phyloP scores from a whole-genome alignment of 495 filamentous ascomycete genomes.

The Haplographium delicatum region DNA sequence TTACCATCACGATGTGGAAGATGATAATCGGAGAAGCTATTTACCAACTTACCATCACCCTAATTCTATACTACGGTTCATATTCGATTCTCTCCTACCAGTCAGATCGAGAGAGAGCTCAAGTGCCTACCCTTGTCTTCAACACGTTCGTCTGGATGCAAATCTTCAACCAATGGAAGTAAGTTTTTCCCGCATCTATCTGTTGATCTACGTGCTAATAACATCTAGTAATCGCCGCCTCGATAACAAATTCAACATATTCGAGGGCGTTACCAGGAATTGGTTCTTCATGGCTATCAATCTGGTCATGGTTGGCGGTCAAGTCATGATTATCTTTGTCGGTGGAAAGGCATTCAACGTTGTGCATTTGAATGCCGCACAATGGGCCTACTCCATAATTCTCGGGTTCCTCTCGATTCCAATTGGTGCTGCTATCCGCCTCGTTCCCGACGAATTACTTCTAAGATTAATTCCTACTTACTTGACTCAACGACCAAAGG shows the following conservation, averaged over 20 bases:
- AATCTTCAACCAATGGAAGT: slow-evolving; percentile 93
- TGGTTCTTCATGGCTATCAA: slow-evolving; percentile 83
- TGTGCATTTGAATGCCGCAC: slow-evolving; percentile 53
- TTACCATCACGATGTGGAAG: slow-evolving; percentile 90
- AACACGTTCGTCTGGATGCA: slow-evolving; percentile 98
- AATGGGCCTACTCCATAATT: slow-evolving; percentile 74
- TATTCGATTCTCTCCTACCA: slow-evolving; percentile 48
- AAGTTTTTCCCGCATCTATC: slow-evolving; percentile 35
- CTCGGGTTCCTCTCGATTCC: slow-evolving; percentile 69
- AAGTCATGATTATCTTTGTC: slow-evolving; percentile 76
- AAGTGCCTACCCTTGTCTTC: slow-evolving; percentile 75
- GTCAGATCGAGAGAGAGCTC: slow-evolving; percentile 37
- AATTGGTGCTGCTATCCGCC: slow-evolving; percentile 65
- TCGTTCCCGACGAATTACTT: slow-evolving; percentile 57
- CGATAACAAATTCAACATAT: slow-evolving; percentile 86
- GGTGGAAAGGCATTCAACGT: slow-evolving; percentile 71
- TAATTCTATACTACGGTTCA: slow-evolving; percentile 73
- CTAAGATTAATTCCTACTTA: slow-evolving; percentile 61
- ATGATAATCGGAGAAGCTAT: slow-evolving; percentile 87
- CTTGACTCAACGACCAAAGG: slow-evolving; percentile 58
- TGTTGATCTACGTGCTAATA: slow-evolving; percentile 26
- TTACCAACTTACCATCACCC: slow-evolving; percentile 74
- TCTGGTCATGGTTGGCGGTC: slow-evolving; percentile 69
- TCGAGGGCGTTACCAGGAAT: slow-evolving; percentile 73
- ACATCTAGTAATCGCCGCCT: slow-evolving; percentile 68